Percentiles rank a stretch among this genome's conserved stretches.
Evolutionary conservation across 1,284 basidiomycete species (phyloP).

Genomic region (Cutaneotrichosporon sp.): DNA sequence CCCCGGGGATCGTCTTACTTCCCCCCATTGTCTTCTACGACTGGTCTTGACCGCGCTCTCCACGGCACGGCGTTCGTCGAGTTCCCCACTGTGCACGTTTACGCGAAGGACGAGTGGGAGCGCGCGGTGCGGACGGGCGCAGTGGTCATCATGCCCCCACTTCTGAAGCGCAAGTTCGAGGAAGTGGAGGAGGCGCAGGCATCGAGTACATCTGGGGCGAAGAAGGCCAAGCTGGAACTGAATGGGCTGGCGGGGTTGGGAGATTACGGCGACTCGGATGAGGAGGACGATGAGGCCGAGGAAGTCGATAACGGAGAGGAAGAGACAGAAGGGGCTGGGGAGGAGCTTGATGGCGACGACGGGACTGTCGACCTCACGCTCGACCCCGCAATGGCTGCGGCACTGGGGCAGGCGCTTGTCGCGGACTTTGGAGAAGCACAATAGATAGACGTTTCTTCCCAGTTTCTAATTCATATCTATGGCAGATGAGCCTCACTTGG

Average conservation of each 20-base stretch:
- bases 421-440: slow-evolving; percentile 19
- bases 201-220: too few relatives aligned
- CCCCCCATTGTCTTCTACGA: slow-evolving; percentile 56
- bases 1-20: slow-evolving; percentile 45
- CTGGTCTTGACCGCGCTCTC: slow-evolving; percentile 55
- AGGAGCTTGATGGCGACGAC: not conserved
- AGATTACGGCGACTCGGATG: slow-evolving; percentile 23
- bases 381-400: slow-evolving; percentile 22
- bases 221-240: slow-evolving; percentile 24
- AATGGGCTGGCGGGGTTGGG: slow-evolving; percentile 50
- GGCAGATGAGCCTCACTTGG: too few relatives aligned
- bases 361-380: slow-evolving; percentile 8
- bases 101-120: slow-evolving; percentile 58
- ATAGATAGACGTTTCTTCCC: not conserved
- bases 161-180: slow-evolving; percentile 24
- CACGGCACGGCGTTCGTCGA: slow-evolving; percentile 66
- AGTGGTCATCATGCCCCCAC: slow-evolving; percentile 41
- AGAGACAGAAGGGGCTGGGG: not conserved
- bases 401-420: slow-evolving; percentile 25
- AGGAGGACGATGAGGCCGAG: slow-evolving; percentile 27
- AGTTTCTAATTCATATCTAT: not conserved
- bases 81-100: slow-evolving; percentile 71
- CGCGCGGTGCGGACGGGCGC: slow-evolving; percentile 50
- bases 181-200: not conserved
- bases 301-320: slow-evolving; percentile 9